Evolutionary conservation across 768 basidiomycete genomes (phyloP), one percentile per base, ranked within the genome.

Genomic region (Leccinum subgranulosum): DNA sequence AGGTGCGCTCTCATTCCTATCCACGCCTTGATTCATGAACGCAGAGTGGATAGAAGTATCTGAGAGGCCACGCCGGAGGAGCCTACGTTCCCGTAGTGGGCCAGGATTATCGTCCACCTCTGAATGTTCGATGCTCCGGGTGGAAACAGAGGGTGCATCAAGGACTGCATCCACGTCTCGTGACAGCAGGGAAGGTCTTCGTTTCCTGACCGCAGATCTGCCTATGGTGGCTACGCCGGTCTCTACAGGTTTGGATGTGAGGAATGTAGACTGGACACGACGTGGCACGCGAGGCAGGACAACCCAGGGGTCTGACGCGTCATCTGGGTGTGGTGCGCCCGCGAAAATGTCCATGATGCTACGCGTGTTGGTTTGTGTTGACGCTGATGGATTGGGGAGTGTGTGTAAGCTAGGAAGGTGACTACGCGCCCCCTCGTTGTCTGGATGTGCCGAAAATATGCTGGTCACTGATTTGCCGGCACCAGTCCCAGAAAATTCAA

Each of bases 11-110:
- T 57, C 49, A 27, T 50, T 51, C 58, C 54, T 23, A 29, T 76
- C 73, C n/a, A 77, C 77, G 5, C 71, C 76, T 49, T 88, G 82
- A 54, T 74, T 78, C 58, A 85, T 75, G 73, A 90, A 96, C 0
- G 92, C 92, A 4, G 92, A 88, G 60, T 86, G 90, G 59, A 98
- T 94, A 2, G 92, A 95, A 1, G 94, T 95, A 69, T 98, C 96
- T 2, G 91, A 93, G 51, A 97, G 72, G 2, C 94, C 93, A 54
- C 95, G 82, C 28, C 88, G 81, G 39, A 84, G 83, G 7, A 94
- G 76, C 17, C 86, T 84, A 21, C 85, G 84, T 49, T 88, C 80
- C 25, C 86, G 73, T 15, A 92, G 70, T n/a, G 86, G 78, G 4
- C 80, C 75, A 39, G 82, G 57, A 28, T 68, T 61, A 59, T 83